Conservation (phyloP, 768 basidiomycete species). For the Boletus subcaerulescens region DNA sequence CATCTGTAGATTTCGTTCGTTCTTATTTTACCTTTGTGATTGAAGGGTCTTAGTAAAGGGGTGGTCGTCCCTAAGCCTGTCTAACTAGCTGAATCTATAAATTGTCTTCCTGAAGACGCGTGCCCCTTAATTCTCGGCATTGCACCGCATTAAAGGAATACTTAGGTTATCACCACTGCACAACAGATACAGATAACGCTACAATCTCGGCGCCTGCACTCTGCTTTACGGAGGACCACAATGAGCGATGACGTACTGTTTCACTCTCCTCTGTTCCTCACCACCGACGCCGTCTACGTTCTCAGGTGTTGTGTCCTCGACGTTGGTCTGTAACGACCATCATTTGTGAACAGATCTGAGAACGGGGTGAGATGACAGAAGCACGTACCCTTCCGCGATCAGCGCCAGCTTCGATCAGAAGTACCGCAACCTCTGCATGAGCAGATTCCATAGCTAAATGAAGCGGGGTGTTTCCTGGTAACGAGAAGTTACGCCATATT, state of each 20-base stretch:
- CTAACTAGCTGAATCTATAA: neutral
- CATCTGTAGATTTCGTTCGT: constrained; percentile 3
- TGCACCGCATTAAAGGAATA: neutral
- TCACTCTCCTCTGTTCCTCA: constrained; percentile 75
- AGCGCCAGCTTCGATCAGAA: constrained; percentile 92
- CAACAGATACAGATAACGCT: neutral
- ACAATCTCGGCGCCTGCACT: neutral
- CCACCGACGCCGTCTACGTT: constrained; percentile 89
- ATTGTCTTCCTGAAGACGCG: neutral
- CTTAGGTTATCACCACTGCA: neutral
- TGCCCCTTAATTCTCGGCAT: neutral
- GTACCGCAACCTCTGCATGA: constrained; percentile 85
- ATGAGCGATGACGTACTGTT: constrained; percentile 67
- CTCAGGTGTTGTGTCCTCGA: constrained; percentile 85
- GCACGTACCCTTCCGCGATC: constrained; percentile 80
- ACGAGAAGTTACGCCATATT: constrained; percentile 3
- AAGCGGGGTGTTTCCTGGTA: constrained; percentile 86
- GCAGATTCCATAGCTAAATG: constrained; percentile 98
- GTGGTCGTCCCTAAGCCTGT: neutral
- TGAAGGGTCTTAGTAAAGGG: neutral
- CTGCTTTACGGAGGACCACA: constrained; percentile 49
- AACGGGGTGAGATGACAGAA: neutral
- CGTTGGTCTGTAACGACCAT: constrained; percentile 56
- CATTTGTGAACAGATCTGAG: neutral
- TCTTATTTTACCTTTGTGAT: constrained; percentile 11